Conservation (phyloP, 768 basidiomycete species). For the Amanita rimosa region DNA sequence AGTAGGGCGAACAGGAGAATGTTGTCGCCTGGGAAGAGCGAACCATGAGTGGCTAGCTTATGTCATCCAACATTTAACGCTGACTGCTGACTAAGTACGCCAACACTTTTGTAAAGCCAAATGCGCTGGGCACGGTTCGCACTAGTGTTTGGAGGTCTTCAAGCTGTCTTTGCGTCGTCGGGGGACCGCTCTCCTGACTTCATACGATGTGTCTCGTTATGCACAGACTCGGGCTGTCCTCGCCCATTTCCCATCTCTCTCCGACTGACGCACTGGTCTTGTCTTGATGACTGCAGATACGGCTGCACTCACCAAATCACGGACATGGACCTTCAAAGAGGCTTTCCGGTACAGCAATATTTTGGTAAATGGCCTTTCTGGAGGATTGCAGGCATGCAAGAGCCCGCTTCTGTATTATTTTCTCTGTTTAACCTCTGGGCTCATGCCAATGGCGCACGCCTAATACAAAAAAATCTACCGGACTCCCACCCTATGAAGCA, state of each 20-base stretch:
- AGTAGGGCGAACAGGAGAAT: constrained; percentile 67
- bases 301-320: constrained; percentile 77
- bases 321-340: constrained; percentile 32
- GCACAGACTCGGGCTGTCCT: constrained; percentile 29
- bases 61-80: background rate
- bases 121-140: background rate
- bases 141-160: background rate
- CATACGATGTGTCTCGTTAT: constrained; percentile 36
- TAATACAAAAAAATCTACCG: constrained; percentile 36
- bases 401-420: constrained; percentile 87
- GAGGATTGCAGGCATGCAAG: constrained; percentile 82
- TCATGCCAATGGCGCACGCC: constrained; percentile 51
- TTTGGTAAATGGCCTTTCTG: constrained; percentile 98
- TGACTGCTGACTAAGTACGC: constrained; percentile 2
- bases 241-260: constrained; percentile 33
- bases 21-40: constrained; percentile 40
- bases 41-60: constrained; percentile 21
- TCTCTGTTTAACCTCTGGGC: constrained; percentile 77
- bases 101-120: background rate
- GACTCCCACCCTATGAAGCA: constrained; percentile 53
- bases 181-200: constrained; percentile 53
- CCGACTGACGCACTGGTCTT: constrained; percentile 75
- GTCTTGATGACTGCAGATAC: constrained; percentile 83
- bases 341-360: constrained; percentile 56
- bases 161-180: constrained; percentile 33